Evolutionary conservation across 73 alveolate genomes (phyloP).

Genomic region (Paramecium biaurelia): DNA sequence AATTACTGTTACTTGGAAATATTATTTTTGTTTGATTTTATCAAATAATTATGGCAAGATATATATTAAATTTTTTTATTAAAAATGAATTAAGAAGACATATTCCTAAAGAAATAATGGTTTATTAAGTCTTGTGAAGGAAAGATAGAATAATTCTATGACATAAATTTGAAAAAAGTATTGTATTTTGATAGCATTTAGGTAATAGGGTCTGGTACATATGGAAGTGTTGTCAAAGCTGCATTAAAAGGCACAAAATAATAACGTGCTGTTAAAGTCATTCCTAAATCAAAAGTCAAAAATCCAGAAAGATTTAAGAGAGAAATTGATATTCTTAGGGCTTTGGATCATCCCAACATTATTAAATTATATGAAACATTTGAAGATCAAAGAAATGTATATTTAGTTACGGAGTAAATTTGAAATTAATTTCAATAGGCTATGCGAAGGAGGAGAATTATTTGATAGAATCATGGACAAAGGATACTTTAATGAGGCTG

Average conservation of each 20-base stretch:
- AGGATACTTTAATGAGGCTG: constrained; percentile 69
- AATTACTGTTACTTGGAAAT: background rate
- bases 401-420: constrained; percentile 74
- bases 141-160: constrained; percentile 57
- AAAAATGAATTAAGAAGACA: constrained; percentile 43
- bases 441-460: constrained; percentile 83
- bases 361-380: constrained; percentile 76
- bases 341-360: constrained; percentile 79
- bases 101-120: constrained; percentile 59
- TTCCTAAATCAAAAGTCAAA: constrained; percentile 73
- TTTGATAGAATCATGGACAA: constrained; percentile 71
- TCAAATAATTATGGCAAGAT: background rate
- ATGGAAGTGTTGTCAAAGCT: constrained; percentile 89
- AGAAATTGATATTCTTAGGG: constrained; percentile 68
- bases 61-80: background rate
- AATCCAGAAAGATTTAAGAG: constrained; percentile 70
- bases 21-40: background rate
- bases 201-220: constrained; percentile 89
- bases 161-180: constrained; percentile 52
- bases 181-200: background rate
- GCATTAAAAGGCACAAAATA: constrained; percentile 75
- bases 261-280: constrained; percentile 85
- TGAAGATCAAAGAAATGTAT: constrained; percentile 77
- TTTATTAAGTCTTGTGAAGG: constrained; percentile 56
- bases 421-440: background rate